Evolutionary conservation across 306 rosid species (phyloP), one percentile per base, ranked within the genome.

Genomic region (Crataegus laevigata): DNA sequence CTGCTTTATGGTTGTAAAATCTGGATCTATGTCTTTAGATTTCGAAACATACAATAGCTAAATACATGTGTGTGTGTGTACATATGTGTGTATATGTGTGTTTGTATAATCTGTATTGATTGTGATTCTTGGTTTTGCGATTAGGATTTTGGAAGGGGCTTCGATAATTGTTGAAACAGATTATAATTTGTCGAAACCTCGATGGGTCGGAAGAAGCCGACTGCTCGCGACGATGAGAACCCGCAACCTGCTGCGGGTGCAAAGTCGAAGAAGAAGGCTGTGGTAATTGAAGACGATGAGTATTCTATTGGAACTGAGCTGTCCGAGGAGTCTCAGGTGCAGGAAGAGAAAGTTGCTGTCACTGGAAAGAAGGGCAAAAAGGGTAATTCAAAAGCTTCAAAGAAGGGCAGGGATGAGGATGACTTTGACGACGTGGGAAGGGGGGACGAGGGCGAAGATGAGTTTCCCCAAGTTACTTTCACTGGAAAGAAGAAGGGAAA

Each of bases 401-500:
- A 52, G 47, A 77, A 52, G 47, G 36, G 26, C 3, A 85, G 82
- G 30, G 84, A 78, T 10, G 85, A 80, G 1, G 87, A 79, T 0
- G 87, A 75, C 34, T 75, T 54, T 8, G 80, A 74, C n/a, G 85
- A 83, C 21, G 65, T 4, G 29, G 71, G 28, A 57, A 17, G 3
- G 58, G 75, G 8, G 21, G 87, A 63, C 2, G 85, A 80, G 14
- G 92, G 78, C 3, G 90, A 68, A 1, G 92, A 87, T 30, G 90
- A 77, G 75, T 85, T 71, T 36, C 64, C 85, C 6, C 90, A 86
- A 58, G 79, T 81, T 76, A 92, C 74, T 5, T 78, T 94, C 71
- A 67, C 85, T n/a, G 99, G 96, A 83, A 93, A 91, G 86, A 87
- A 87, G 87, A 89, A 90, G 82, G 92, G 94, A 13, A 91, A 85